Evolutionary conservation across 2,329 filamentous ascomycete species (phyloP), one percentile per base, ranked within the genome.

Genomic region (Cladophialophora immunda): DNA sequence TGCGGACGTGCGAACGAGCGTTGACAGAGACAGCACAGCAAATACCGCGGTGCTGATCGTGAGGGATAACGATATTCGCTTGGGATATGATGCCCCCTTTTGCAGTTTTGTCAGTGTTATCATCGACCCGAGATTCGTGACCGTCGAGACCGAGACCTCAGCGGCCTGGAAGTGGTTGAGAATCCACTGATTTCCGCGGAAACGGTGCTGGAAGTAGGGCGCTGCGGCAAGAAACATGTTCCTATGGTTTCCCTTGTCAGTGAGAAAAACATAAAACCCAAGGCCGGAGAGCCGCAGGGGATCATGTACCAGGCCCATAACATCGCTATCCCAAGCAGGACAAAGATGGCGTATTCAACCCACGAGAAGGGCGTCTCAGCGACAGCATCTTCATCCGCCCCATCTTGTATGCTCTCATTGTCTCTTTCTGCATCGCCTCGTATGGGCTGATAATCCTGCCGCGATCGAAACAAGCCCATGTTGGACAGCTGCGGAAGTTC

Each of bases 151-250:
- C 36, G 93, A 92, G 66, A 96, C 86, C 76, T 98, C 94, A 66
- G 92, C 89, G 11, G 94, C 91, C 78, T 97, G 94, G 81, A 97
- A 98, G 82, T 93, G 92, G 70, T 87, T 84, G 38, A 90, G 84
- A 64, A 96, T 89, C 84, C 88, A 91, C 62, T 87, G 81, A 76
- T 90, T 87, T 67, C 85, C 84, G 54, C 85, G 81, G 78, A 98
- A 97, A 72, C 94, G 92, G 58, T 84, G 85, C 75, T 94, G 89
- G 81, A 98, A 97, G 83, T 98, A 98, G 4, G 94, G 93, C 1
- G 93, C 92, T 8, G 94, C 93, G 54, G 95, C 94, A 73, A 98
- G 87, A 79, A 98, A 97, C 94, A 97, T 97, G 82, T 98, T 98
- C 93, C 93, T 94, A 72, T 17, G 45, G n/a, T 22, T 29, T 38